These are phyloP conservation scores for Leptodermis oblonga DNA, from an alignment of 257 asterid species.

Conservation along the genomic window DNA sequence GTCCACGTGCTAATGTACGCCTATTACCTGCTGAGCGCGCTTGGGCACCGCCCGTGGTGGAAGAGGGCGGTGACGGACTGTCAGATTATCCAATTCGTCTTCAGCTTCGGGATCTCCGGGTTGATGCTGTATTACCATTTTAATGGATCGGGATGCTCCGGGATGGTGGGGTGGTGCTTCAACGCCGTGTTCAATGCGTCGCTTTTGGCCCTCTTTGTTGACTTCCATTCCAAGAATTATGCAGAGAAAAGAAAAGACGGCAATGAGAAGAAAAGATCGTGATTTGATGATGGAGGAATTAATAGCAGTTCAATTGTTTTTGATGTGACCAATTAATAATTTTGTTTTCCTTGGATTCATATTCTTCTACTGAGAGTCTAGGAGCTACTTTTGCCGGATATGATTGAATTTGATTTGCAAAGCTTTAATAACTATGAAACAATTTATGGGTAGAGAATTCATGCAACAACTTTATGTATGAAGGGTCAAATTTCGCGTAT, in stretches of 20 bases:
- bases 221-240: slow-evolving; percentile 69
- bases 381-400: too few relatives aligned
- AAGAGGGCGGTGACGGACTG: slow-evolving; percentile 73
- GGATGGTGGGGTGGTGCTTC: slow-evolving; percentile 80
- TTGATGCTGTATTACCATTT: slow-evolving; percentile 67
- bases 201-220: slow-evolving; percentile 58
- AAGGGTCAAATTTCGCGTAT: too few relatives aligned
- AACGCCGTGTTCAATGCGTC: slow-evolving; percentile 84
- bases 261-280: slow-evolving; percentile 25
- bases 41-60: slow-evolving; percentile 80
- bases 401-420: too few relatives aligned
- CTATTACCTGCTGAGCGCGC: slow-evolving; percentile 59
- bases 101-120: slow-evolving; percentile 70
- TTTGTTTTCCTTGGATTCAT: too few relatives aligned
- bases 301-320: too few relatives aligned
- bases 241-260: slow-evolving; percentile 30
- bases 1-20: slow-evolving; percentile 95
- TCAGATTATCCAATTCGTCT: slow-evolving; percentile 79
- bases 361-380: too few relatives aligned
- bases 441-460: too few relatives aligned
- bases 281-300: too few relatives aligned
- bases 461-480: too few relatives aligned
- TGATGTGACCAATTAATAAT: too few relatives aligned
- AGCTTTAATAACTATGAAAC: too few relatives aligned
- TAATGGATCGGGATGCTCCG: slow-evolving; percentile 74